phyloP scores from a whole-genome alignment of 2,329 filamentous ascomycete species.

The Cladosporium sp. region DNA sequence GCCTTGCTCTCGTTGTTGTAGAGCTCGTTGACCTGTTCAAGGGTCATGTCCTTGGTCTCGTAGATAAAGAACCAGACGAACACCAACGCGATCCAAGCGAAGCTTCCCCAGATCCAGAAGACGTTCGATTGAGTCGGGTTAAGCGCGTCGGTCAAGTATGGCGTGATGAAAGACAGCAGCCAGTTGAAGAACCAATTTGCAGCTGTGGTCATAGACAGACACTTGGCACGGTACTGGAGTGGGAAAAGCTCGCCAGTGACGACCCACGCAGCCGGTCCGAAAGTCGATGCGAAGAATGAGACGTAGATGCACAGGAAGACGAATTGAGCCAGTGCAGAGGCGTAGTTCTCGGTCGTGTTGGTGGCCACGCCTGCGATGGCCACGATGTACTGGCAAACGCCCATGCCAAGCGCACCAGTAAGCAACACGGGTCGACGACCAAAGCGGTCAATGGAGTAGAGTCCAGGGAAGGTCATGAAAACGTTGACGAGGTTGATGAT shows the following conservation, averaged over 20 bases:
- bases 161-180: conserved; percentile 59
- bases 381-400: conserved; percentile 41
- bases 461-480: conserved; percentile 23
- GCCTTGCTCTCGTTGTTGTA: conserved; percentile 67
- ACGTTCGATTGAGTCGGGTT: conserved; percentile 56
- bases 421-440: conserved; percentile 23
- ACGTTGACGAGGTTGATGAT: conserved; percentile 24
- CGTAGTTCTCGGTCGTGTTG: conserved; percentile 19
- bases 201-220: conserved; percentile 41
- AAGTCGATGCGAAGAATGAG: conserved; percentile 38
- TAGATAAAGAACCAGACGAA: conserved; percentile 75
- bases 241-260: conserved; percentile 47
- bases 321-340: conserved; percentile 20
- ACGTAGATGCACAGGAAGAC: conserved; percentile 25
- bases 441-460: conserved; percentile 23
- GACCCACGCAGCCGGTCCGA: conserved; percentile 40
- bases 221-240: conserved; percentile 44
- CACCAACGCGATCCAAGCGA: conserved; percentile 43
- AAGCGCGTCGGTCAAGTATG: conserved; percentile 51
- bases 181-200: conserved; percentile 50
- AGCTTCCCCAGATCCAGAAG: conserved; percentile 55
- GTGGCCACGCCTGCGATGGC: conserved; percentile 39
- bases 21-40: conserved; percentile 77
- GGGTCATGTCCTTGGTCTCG: conserved; percentile 68
- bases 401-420: conserved; percentile 21